A percentile compares a stretch with the other conserved stretches of the same genome.
These are phyloP conservation scores for Schwanniomyces pseudopolymorphus DNA, from an alignment of 805 yeast species.

Conservation along the genomic window DNA sequence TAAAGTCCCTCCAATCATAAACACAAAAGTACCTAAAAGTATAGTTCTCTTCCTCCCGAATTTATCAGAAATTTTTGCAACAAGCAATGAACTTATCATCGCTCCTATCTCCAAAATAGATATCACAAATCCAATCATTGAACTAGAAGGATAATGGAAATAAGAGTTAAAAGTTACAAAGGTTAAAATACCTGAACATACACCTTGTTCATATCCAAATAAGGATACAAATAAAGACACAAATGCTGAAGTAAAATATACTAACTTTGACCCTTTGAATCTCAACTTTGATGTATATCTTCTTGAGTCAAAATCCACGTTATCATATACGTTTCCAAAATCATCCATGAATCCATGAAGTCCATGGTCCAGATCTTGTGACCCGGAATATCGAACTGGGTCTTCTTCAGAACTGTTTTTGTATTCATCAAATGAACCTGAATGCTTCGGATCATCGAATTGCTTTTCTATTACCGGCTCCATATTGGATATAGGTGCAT, in stretches of 20 bases:
- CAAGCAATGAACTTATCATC: constrained; percentile 69
- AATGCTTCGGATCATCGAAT: not conserved
- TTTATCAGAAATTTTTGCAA: constrained; percentile 74
- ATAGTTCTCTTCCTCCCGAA: constrained; percentile 81
- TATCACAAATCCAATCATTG: constrained; percentile 81
- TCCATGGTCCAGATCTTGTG: constrained; percentile 5
- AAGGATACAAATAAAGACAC: constrained; percentile 43
- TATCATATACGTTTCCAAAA: constrained; percentile 34
- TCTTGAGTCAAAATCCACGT: constrained; percentile 36
- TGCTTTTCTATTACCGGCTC: not conserved
- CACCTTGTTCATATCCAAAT: constrained; percentile 62
- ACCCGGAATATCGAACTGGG: constrained; percentile 10
- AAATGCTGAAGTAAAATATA: constrained; percentile 45
- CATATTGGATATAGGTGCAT: constrained; percentile 4
- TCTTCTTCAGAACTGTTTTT: constrained; percentile 9
- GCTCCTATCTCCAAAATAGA: constrained; percentile 91
- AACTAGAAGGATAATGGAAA: constrained; percentile 71
- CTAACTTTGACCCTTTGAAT: constrained; percentile 40
- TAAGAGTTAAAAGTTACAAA: constrained; percentile 67
- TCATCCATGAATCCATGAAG: constrained; percentile 20
- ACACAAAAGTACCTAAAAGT: constrained; percentile 72
- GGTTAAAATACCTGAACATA: constrained; percentile 82
- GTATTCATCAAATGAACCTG: constrained; percentile 8
- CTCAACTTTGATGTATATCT: constrained; percentile 27
- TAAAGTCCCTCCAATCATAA: constrained; percentile 74